Evolutionary conservation across 2,329 filamentous ascomycete genomes (phyloP).

Genomic region (Pseudogymnoascus sp.): DNA sequence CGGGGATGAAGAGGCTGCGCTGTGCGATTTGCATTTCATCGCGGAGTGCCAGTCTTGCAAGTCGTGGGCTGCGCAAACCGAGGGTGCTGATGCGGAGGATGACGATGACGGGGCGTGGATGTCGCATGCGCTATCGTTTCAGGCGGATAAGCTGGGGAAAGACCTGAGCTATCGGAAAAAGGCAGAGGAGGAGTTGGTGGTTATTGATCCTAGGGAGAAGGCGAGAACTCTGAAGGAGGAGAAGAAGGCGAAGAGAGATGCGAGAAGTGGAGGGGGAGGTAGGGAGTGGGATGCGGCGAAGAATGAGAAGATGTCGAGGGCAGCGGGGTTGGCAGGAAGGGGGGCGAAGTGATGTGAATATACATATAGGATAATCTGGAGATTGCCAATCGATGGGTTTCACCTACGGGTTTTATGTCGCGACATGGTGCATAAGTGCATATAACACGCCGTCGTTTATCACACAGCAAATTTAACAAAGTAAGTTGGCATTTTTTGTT

Average conservation of each 20-base stretch:
- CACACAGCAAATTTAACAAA: neutral
- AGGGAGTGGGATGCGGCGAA: constrained; percentile 50
- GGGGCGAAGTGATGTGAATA: constrained; percentile 39
- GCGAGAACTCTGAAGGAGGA: constrained; percentile 62
- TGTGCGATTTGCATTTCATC: constrained; percentile 95
- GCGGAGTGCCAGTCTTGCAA: constrained; percentile 88
- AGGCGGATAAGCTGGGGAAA: constrained; percentile 83
- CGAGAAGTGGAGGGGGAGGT: constrained; percentile 36
- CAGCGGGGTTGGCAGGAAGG: constrained; percentile 45
- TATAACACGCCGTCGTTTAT: neutral
- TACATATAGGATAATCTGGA: neutral
- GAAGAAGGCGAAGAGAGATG: constrained; percentile 50
- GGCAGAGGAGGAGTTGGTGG: constrained; percentile 81
- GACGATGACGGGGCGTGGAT: constrained; percentile 69
- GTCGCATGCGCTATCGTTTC: constrained; percentile 75
- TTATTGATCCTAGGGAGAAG: constrained; percentile 86
- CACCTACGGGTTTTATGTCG: neutral
- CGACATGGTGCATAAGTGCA: neutral
- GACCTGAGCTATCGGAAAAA: constrained; percentile 83
- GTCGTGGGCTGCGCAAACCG: constrained; percentile 57
- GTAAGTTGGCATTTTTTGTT: neutral
- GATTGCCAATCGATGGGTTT: neutral
- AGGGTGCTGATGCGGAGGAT: constrained; percentile 45
- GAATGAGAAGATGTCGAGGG: constrained; percentile 47
- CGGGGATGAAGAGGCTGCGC: constrained; percentile 59